These are phyloP conservation scores for Lachnellula hyalina DNA, from an alignment of 2,329 filamentous ascomycete genomes.

Conservation along the genomic window DNA sequence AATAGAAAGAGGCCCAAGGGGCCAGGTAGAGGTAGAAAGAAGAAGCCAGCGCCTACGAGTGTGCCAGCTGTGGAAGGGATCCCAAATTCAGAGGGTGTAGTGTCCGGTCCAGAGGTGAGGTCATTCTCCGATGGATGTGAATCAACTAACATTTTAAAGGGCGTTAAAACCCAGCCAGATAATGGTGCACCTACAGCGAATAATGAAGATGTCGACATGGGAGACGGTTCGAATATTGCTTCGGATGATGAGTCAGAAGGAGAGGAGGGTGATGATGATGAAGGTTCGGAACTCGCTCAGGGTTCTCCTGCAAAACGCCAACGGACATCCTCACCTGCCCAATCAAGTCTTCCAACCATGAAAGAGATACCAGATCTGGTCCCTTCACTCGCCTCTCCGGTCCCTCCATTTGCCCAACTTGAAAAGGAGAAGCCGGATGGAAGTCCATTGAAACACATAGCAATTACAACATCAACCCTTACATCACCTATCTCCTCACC, in stretches of 20 bases:
- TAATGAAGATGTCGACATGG: slow-evolving; percentile 31
- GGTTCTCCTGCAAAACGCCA: slow-evolving; percentile 28
- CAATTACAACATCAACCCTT: slow-evolving; percentile 24
- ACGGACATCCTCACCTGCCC: slow-evolving; percentile 17
- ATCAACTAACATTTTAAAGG: slow-evolving; percentile 15
- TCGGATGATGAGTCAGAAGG: slow-evolving; percentile 29
- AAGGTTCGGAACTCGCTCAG: slow-evolving; percentile 35
- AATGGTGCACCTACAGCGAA: slow-evolving; percentile 9
- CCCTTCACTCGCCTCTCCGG: slow-evolving; percentile 7
- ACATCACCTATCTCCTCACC: slow-evolving; percentile 23
- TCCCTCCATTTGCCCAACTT: slow-evolving; percentile 9
- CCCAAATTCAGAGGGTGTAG: slow-evolving; percentile 7
- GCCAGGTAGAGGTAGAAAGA: slow-evolving; percentile 72
- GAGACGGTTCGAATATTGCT: slow-evolving; percentile 25
- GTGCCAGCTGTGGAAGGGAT: slow-evolving; percentile 9
- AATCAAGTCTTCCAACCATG: slow-evolving; percentile 6
- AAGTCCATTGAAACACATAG: slow-evolving; percentile 28
- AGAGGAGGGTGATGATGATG: slow-evolving; percentile 40
- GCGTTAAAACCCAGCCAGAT: slow-evolving; percentile 23
- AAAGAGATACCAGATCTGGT: slow-evolving; percentile 11
- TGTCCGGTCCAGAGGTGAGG: slow-evolving; percentile 23
- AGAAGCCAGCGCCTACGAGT: slow-evolving; percentile 43
- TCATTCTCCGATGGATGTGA: background rate
- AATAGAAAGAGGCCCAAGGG: slow-evolving; percentile 72
- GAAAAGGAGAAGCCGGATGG: slow-evolving; percentile 20